Evolutionary conservation across 192 early-diverging fungal genomes (phyloP), one percentile per base, ranked within the genome.

Genomic region (Coemansia sp.): DNA sequence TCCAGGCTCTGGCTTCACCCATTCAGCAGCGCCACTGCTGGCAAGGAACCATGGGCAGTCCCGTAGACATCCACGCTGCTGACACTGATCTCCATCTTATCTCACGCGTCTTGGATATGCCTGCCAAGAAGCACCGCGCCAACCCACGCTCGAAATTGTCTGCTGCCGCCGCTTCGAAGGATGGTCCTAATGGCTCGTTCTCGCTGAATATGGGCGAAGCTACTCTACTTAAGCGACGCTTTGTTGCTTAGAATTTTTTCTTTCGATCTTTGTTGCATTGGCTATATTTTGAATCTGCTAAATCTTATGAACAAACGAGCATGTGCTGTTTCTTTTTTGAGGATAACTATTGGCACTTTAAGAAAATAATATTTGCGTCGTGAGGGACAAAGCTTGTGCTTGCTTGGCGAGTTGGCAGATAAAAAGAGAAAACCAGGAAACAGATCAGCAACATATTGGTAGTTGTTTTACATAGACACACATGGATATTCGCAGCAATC

Each of bases 21-120:
- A 68, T 81, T 19, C 78, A 81, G 65, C 72, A 74, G 59, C 68
- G 78, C 55, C 78, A 81, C 25, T 81, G 78, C 78, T 81, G 78
- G 78, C 78, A 81, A 26, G 78, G 78, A 22, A 81, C 78, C 38
- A 67, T 74, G 59, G 78, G 78, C 59, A 74, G 73, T 62, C 78
- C 78, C 7, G 64, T 81, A 10, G 78, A 81, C 53, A 64, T 81
- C 54, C 69, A 81, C 47, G 73, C 78, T 0, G 78, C 78, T 10
- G 78, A 81, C 16, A 59, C 72, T 31, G 78, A 81, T 52, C 59
- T 81, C 30, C 74, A 67, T 59, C 69, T 81, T 31, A 74, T 81
- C 28, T 81, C 78, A n/a, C 53, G 65, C 3, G 78, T 73, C 9
- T 60, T 81, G n/a, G 78, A 81, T 5, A 49, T 74, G 54, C 78